These are phyloP conservation scores for Mucor mucedo DNA, from an alignment of 371 early-diverging fungal species.

Conservation along the genomic window DNA sequence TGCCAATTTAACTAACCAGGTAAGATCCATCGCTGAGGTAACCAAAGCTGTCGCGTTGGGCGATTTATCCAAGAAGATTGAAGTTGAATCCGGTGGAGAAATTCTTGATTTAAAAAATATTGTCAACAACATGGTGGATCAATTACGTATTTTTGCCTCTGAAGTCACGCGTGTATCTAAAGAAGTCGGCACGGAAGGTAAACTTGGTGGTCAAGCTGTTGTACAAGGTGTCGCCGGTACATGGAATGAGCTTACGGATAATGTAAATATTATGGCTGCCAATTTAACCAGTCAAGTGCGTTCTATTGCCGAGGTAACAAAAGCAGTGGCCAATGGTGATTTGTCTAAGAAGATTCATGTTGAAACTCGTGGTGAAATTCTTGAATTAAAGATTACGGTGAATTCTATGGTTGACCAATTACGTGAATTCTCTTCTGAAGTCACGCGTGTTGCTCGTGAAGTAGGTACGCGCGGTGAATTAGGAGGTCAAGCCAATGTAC, in stretches of 20 bases:
- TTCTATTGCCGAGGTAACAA: slow-evolving; percentile 41
- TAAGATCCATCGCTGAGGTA: slow-evolving; percentile 50
- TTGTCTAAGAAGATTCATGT: slow-evolving; percentile 40
- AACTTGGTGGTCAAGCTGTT: slow-evolving; percentile 56
- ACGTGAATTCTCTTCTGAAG: slow-evolving; percentile 44
- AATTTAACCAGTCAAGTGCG: slow-evolving; percentile 64
- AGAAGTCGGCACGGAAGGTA: slow-evolving; percentile 53
- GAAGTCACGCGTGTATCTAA: slow-evolving; percentile 58
- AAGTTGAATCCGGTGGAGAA: slow-evolving; percentile 40
- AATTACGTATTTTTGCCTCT: slow-evolving; percentile 41
- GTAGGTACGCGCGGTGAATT: slow-evolving; percentile 44
- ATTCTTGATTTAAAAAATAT: slow-evolving; percentile 39
- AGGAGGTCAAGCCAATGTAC: slow-evolving; percentile 50
- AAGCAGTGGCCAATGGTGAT: slow-evolving; percentile 39
- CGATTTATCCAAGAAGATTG: slow-evolving; percentile 43
- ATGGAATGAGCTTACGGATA: slow-evolving; percentile 55
- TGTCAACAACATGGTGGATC: slow-evolving; percentile 46
- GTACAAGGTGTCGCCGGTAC: slow-evolving; percentile 45
- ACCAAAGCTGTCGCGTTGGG: slow-evolving; percentile 38
- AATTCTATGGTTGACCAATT: slow-evolving; percentile 48
- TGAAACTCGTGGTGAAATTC: slow-evolving; percentile 39
- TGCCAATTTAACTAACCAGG: slow-evolving; percentile 59
- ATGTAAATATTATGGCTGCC: slow-evolving; percentile 55
- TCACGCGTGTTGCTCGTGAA: slow-evolving; percentile 46
- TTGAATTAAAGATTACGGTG: slow-evolving; percentile 38